A percentile compares a stretch with the other conserved stretches of the same genome.
These are phyloP conservation scores for Coniophora puteana DNA, from an alignment of 1,284 basidiomycete species.

Conservation along the genomic window DNA sequence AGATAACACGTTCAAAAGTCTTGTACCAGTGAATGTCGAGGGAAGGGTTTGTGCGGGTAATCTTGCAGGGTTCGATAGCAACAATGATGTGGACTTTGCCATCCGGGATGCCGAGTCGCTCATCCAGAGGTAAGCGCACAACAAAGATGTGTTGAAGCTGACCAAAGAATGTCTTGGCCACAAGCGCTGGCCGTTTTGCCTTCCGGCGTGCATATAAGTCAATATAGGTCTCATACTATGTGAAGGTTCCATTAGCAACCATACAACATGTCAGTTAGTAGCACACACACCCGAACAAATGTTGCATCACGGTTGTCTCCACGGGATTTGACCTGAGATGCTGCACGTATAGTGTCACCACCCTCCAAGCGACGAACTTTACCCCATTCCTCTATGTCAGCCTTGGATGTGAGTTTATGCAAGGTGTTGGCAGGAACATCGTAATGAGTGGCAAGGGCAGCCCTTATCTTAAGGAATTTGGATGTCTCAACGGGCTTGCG, in stretches of 20 bases:
- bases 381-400: slow-evolving; percentile 19
- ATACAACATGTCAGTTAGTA: not conserved
- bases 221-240: slow-evolving; percentile 17
- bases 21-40: slow-evolving; percentile 11
- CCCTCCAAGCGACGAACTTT: slow-evolving; percentile 14
- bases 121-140: slow-evolving; percentile 8
- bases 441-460: too few species aligned
- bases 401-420: too few species aligned
- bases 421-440: too few species aligned
- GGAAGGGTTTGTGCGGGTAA: slow-evolving; percentile 9
- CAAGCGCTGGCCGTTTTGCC: slow-evolving; percentile 5
- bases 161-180: slow-evolving; percentile 14
- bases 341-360: slow-evolving; percentile 20
- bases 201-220: slow-evolving; percentile 14
- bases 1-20: slow-evolving; percentile 5
- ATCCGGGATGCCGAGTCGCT: slow-evolving; percentile 1
- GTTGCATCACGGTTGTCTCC: slow-evolving; percentile 16
- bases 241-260: not conserved
- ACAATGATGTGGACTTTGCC: slow-evolving; percentile 13
- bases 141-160: slow-evolving; percentile 20
- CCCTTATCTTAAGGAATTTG: too few species aligned
- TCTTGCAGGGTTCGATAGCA: slow-evolving; percentile 10
- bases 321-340: slow-evolving; percentile 2
- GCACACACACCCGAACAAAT: slow-evolving; percentile 18
- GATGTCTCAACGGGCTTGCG: too few species aligned